These are phyloP conservation scores for Chaetomium strumarium DNA, from an alignment of 2,329 filamentous ascomycete genomes.

Conservation along the genomic window DNA sequence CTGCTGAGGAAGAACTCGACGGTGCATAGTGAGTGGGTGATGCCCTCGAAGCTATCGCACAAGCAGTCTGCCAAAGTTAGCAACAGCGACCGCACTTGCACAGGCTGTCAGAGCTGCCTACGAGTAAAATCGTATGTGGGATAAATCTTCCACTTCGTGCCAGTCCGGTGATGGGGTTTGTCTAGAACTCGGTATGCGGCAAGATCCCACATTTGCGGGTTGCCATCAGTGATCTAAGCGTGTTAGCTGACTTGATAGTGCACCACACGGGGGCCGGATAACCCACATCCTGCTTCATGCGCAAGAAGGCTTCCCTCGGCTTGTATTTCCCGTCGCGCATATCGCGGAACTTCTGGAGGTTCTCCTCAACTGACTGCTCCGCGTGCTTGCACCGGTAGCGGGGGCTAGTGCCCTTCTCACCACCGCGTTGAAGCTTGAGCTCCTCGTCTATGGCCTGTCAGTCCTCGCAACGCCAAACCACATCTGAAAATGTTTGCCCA, in stretches of 20 bases:
- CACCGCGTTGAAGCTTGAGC: constrained; percentile 81
- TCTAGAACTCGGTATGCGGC: constrained; percentile 82
- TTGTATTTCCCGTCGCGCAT: constrained; percentile 92
- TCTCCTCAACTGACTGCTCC: constrained; percentile 66
- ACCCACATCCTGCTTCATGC: constrained; percentile 76
- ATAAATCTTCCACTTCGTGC: constrained; percentile 83
- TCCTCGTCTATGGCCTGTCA: constrained; percentile 51
- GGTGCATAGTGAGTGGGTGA: constrained; percentile 89
- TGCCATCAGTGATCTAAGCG: constrained; percentile 59
- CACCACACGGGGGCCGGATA: not conserved
- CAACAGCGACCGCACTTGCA: not conserved
- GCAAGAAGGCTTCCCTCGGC: constrained; percentile 73
- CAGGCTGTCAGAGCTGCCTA: constrained; percentile 20
- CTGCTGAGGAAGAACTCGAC: constrained; percentile 83
- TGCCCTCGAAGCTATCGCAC: constrained; percentile 85
- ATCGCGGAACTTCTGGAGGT: constrained; percentile 73
- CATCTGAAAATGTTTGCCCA: not conserved
- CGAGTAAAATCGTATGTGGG: constrained; percentile 61
- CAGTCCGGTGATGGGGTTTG: constrained; percentile 73
- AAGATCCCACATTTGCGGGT: constrained; percentile 95
- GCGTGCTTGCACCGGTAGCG: constrained; percentile 79
- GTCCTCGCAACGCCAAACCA: not conserved
- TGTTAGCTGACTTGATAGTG: not conserved
- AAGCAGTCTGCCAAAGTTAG: constrained; percentile 59
- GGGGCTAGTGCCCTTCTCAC: constrained; percentile 60